Percentiles rank a stretch among this genome's conserved stretches.
Conservation (phyloP, 106 monocot species). For the Acorus gramineus region DNA sequence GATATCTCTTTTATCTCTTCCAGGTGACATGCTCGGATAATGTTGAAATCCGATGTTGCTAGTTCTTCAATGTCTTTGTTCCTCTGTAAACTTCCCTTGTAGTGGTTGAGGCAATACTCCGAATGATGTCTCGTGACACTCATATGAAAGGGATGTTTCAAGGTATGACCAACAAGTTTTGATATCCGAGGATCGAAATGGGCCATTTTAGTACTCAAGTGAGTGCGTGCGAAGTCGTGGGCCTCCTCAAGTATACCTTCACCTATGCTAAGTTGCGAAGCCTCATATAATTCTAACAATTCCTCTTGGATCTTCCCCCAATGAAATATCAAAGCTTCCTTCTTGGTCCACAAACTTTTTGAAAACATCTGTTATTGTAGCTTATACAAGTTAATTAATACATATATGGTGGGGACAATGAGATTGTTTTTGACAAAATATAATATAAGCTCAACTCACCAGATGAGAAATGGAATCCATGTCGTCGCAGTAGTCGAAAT, state of each 20-base stretch:
- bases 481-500: too few species aligned
- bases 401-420: too few species aligned
- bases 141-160: slow-evolving; percentile 24
- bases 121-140: slow-evolving; percentile 24
- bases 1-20: slow-evolving; percentile 16
- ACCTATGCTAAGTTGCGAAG: slow-evolving; percentile 28
- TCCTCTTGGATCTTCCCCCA: slow-evolving; percentile 19
- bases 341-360: slow-evolving; percentile 13
- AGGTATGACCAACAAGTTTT: slow-evolving; percentile 10
- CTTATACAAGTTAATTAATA: too few species aligned
- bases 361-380: too few species aligned
- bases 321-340: slow-evolving; percentile 13
- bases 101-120: slow-evolving; percentile 4
- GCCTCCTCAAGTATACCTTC: slow-evolving; percentile 28
- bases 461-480: too few species aligned
- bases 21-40: slow-evolving; percentile 19
- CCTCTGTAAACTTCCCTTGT: not conserved
- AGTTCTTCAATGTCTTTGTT: slow-evolving; percentile 14
- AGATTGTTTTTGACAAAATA: too few species aligned
- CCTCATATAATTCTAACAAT: slow-evolving; percentile 39
- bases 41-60: slow-evolving; percentile 26
- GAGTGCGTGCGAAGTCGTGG: slow-evolving; percentile 21
- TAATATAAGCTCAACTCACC: too few species aligned
- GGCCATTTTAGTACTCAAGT: slow-evolving; percentile 6
- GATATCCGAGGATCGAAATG: slow-evolving; percentile 7